Evolutionary conservation across 306 rosid genomes (phyloP).

Genomic region (Begonia fuchsioides): DNA sequence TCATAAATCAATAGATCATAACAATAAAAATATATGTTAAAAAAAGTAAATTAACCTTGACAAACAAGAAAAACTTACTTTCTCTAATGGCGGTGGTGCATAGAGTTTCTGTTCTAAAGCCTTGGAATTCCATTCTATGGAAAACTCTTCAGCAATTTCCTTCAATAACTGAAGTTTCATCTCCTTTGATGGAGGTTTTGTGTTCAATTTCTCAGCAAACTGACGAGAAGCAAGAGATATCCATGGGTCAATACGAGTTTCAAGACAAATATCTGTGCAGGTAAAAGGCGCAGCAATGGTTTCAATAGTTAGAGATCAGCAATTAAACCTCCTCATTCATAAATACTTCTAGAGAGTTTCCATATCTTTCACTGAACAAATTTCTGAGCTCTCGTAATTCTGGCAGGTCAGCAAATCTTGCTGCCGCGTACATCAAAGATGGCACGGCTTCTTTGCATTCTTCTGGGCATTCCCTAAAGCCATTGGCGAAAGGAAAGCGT

Average conservation of each 20-base stretch:
- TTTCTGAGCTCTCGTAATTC: conserved; percentile 58
- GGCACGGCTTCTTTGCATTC: conserved; percentile 79
- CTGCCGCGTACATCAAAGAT: conserved; percentile 63
- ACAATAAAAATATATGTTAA: too few species aligned
- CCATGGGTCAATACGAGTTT: too few species aligned
- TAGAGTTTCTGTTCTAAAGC: conserved; percentile 35
- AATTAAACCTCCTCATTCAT: conserved; percentile 47
- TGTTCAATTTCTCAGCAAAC: conserved; percentile 43
- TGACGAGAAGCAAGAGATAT: conserved; percentile 9
- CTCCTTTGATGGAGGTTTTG: conserved; percentile 30
- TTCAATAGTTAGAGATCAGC: neutral
- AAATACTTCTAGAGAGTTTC: conserved; percentile 34
- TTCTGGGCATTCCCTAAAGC: conserved; percentile 63
- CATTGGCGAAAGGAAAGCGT: neutral
- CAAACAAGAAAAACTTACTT: conserved; percentile 36
- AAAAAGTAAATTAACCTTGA: too few species aligned
- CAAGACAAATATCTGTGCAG: conserved; percentile 1
- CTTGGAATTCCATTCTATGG: conserved; percentile 53
- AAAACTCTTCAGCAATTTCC: conserved; percentile 50
- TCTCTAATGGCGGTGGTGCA: conserved; percentile 15
- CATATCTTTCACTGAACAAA: conserved; percentile 35
- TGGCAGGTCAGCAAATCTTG: conserved; percentile 58
- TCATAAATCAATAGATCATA: too few species aligned
- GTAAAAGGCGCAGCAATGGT: neutral
- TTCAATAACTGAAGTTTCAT: conserved; percentile 45